These are phyloP conservation scores for Warburgia ugandensis DNA, from an alignment of 164 flowering plant genomes.

Conservation along the genomic window DNA sequence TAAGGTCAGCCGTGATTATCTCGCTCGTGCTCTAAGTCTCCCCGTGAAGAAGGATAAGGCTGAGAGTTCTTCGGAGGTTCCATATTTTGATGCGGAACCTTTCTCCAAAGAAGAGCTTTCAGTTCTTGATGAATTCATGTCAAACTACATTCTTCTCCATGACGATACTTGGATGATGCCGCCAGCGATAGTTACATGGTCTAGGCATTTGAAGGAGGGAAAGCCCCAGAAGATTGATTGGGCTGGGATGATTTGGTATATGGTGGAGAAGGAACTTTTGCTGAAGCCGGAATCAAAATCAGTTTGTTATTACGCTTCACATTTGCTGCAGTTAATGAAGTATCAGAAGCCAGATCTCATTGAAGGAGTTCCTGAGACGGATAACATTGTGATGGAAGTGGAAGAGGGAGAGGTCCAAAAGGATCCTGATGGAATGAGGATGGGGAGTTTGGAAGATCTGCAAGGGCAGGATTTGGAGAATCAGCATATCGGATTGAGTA, in stretches of 20 bases:
- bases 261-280: slow-evolving; percentile 82
- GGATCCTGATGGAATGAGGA: slow-evolving; percentile 4
- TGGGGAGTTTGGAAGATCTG: slow-evolving; percentile 15
- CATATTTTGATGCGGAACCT: slow-evolving; percentile 20
- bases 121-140: slow-evolving; percentile 52
- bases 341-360: slow-evolving; percentile 43
- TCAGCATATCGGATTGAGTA: slow-evolving; percentile 30
- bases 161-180: slow-evolving; percentile 79
- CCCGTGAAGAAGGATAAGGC: slow-evolving; percentile 50
- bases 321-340: slow-evolving; percentile 71
- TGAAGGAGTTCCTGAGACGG: slow-evolving; percentile 14
- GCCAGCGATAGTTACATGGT: slow-evolving; percentile 41
- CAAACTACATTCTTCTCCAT: slow-evolving; percentile 75
- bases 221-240: slow-evolving; percentile 73
- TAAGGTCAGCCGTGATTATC: slow-evolving; percentile 50
- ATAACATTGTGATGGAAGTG: slow-evolving; percentile 16
- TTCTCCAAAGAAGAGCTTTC: slow-evolving; percentile 29
- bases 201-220: slow-evolving; percentile 46
- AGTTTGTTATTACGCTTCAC: slow-evolving; percentile 64
- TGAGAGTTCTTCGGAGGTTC: slow-evolving; percentile 9
- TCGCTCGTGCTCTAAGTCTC: slow-evolving; percentile 66
- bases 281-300: slow-evolving; percentile 18
- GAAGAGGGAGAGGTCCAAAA: slow-evolving; percentile 15
- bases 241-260: slow-evolving; percentile 76
- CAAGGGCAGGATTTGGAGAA: slow-evolving; percentile 20